Percentiles rank a stretch among this genome's conserved stretches.
Evolutionary conservation across 2,329 filamentous ascomycete genomes (phyloP).

Genomic region (Cytospora piceae): DNA sequence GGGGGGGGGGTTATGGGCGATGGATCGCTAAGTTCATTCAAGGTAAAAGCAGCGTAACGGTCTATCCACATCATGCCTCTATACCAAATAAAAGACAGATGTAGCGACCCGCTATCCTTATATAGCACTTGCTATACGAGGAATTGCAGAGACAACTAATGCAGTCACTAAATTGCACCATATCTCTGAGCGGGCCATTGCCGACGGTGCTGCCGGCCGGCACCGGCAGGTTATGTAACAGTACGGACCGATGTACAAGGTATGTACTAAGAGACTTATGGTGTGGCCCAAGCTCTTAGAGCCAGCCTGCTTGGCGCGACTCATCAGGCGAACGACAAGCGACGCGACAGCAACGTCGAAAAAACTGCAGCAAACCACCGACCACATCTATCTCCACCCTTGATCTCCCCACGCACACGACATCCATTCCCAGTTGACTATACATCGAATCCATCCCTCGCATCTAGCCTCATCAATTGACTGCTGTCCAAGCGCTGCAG

Average conservation of each 20-base stretch:
- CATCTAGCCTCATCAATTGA: not conserved
- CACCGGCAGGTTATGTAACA: not conserved
- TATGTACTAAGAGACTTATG: not conserved
- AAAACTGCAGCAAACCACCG: constrained; percentile 21
- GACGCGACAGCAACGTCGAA: constrained; percentile 22
- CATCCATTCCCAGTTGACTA: not conserved
- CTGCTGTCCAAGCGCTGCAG: constrained; percentile 16
- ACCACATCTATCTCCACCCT: constrained; percentile 9
- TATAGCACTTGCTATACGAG: too few species aligned
- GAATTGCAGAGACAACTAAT: not conserved
- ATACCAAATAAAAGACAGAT: too few species aligned
- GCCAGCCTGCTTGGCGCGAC: constrained; percentile 4
- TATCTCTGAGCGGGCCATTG: not conserved
- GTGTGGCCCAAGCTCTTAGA: constrained; percentile 24
- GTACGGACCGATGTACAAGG: too few species aligned
- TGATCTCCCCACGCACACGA: constrained; percentile 1
- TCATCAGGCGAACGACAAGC: constrained; percentile 18
- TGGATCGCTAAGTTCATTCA: too few species aligned
- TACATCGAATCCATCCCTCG: not conserved
- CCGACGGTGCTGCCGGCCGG: not conserved
- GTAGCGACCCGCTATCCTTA: too few species aligned
- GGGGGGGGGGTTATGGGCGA: too few species aligned
- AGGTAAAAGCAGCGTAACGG: too few species aligned
- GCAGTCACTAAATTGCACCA: not conserved
- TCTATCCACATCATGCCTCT: too few species aligned